Evolutionary conservation across 2,329 filamentous ascomycete species (phyloP), one percentile per base, ranked within the genome.

Genomic region (Cercospora sp.): DNA sequence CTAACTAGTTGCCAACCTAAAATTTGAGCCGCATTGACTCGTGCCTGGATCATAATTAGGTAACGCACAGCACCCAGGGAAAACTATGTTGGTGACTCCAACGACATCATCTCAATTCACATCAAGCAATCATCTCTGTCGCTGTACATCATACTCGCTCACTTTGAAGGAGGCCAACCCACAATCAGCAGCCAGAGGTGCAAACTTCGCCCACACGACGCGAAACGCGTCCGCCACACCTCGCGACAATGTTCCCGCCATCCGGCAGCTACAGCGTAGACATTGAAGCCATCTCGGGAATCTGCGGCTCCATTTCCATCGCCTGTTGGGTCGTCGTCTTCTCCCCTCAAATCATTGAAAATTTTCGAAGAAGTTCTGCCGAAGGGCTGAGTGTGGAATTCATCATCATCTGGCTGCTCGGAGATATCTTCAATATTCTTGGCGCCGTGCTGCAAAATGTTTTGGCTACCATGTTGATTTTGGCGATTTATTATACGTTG

Each of bases 291-390:
- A 89, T 97, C 75, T 96, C 92, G 74, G 94, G 94, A 64, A 97
- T 97, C 75, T 93, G 91, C 81, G 94, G 94, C 40, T 97, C 94
- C 8, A 94, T 99, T 73, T 97, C 93, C 57, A 97, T 99, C 78
- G 94, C 94, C 61, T 97, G 94, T 79, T 97, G 95, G 95, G 91
- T 98, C 66, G 92, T 98, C 40, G 95, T 99, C 67, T 99, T 97
- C 82, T 95, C 93, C 0, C 95, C 95, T 2, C 95, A 99, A 75
- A 97, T 99, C 74, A 90, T 97, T 74, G 93, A 97, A 77, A 97
- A 97, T 78, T 97, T 97, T 82, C 90, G 89, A 71, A 88, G 93
- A 65, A 84, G 88, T 72, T 96, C 91, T 48, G 92, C 93, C 67
- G 93, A 97, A 78, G 94, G 93, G 2, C 85, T 98, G 1, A 97